Evolutionary conservation across 1,284 basidiomycete species (phyloP), one percentile per base, ranked within the genome.

Genomic region (Melanopsichium pennsylvanicum): DNA sequence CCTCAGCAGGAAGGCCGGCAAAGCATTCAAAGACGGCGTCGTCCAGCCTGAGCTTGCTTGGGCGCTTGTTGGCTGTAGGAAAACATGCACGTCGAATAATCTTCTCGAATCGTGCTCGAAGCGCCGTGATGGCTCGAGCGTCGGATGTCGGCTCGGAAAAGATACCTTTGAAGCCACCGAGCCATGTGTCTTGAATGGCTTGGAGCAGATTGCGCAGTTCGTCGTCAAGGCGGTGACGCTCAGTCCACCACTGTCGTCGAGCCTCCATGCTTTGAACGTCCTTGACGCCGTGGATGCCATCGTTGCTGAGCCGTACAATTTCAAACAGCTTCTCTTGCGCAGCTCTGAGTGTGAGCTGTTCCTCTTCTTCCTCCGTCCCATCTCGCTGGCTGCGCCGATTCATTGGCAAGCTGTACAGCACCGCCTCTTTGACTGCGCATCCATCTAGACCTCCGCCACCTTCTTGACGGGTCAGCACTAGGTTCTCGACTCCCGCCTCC

Each of bases 181-280:
- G 85, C 96, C 96, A 98, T 74, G 90, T 92, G 74, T 91, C 92
- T 80, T 98, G 95, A 31, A 99, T 89, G 62, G 88, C 90, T 61
- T 88, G 87, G 23, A 97, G 82, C 9, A 99, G 83, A 29, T 88
- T 86, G 42, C 87, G 84, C 76, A 99, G 81, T 23, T 92, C 85
- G 41, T 84, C 84, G 77, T 98, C 94, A 25, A 98, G 85, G 23
- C 85, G 86, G 36, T 85, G 84, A 11, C 93, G 85, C 45, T 88
- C 85, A 32, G 86, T 87, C 95, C 95, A 98, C 95, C 95, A 97
- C 2, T 84, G 85, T 29, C 73, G 69, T 27, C 78, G 84, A 0
- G 86, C 90, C n/a, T 86, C 85, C 51, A 78, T 89, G 86, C 84
- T 84, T 44, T 86, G 85, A 55, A 97, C 86, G 55, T 88, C 84